Evolutionary conservation across 257 asterid genomes (phyloP).

Genomic region (Solanum chilense): DNA sequence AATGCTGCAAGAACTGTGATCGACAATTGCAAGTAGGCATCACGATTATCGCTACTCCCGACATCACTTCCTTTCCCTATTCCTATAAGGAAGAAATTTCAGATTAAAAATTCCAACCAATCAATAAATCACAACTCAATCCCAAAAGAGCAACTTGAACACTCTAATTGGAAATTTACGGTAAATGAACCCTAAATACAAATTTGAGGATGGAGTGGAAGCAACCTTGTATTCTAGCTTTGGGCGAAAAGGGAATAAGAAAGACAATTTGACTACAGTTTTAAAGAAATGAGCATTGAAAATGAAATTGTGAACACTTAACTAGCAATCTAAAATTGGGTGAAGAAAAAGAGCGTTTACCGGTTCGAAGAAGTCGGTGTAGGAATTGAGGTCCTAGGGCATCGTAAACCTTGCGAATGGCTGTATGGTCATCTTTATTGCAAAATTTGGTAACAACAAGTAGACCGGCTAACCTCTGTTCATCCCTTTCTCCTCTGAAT

Average conservation of each 20-base stretch:
- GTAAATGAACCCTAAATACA: neutral
- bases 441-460: constrained; percentile 63
- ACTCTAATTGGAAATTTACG: neutral
- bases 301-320: neutral
- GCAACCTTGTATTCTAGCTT: neutral
- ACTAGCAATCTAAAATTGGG: neutral
- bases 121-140: neutral
- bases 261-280: neutral
- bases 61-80: constrained; percentile 35
- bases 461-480: constrained; percentile 79
- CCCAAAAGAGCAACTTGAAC: neutral
- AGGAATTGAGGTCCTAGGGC: constrained; percentile 68
- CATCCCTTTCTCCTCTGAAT: constrained; percentile 59
- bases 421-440: constrained; percentile 49
- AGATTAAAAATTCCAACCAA: neutral
- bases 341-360: constrained; percentile 6
- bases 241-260: neutral
- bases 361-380: constrained; percentile 68
- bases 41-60: constrained; percentile 19
- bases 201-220: neutral
- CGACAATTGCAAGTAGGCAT: constrained; percentile 63
- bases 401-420: constrained; percentile 48
- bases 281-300: neutral
- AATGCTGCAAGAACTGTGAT: constrained; percentile 59
- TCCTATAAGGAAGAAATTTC: constrained; percentile 18